Percentiles rank a stretch among this genome's conserved stretches.
These are phyloP conservation scores for Pythium sukuiense DNA, from an alignment of 352 stramenopile species.

Conservation along the genomic window DNA sequence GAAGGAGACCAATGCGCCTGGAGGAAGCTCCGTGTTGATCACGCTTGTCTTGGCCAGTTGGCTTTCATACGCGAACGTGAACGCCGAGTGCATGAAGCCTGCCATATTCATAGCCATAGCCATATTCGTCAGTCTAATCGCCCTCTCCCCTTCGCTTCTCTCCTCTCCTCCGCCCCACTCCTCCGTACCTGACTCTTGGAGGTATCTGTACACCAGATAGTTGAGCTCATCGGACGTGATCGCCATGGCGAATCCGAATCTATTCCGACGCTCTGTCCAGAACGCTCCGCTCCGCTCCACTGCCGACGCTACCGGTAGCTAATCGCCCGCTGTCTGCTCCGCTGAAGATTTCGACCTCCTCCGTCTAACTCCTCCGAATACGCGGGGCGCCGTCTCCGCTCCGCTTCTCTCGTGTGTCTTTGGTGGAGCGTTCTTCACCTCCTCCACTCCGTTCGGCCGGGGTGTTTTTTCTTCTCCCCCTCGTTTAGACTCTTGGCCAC, in stretches of 20 bases:
- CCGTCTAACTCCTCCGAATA: background rate
- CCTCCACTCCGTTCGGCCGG: background rate
- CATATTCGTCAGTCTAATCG: background rate
- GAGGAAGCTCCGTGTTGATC: slow-evolving; percentile 92
- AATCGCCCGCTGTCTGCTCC: background rate
- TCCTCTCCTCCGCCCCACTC: background rate
- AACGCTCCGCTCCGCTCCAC: background rate
- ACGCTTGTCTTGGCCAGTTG: slow-evolving; percentile 93
- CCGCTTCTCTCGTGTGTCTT: background rate
- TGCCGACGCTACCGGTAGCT: background rate
- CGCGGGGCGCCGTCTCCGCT: background rate
- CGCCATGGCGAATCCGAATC: slow-evolving; percentile 52
- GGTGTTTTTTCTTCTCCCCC: background rate
- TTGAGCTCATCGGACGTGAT: slow-evolving; percentile 97
- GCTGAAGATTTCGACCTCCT: background rate
- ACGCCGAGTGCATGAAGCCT: slow-evolving; percentile 97
- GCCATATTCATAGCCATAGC: background rate
- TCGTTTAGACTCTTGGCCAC: background rate
- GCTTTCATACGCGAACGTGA: slow-evolving; percentile 98
- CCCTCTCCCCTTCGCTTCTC: background rate
- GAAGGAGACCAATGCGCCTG: slow-evolving; percentile 97
- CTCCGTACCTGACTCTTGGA: slow-evolving; percentile 91
- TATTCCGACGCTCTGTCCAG: background rate
- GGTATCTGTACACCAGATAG: slow-evolving; percentile 97
- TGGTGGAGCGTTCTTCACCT: background rate